These are phyloP conservation scores for Glomus cerebriforme DNA, from an alignment of 192 early-diverging fungal genomes.

Conservation along the genomic window DNA sequence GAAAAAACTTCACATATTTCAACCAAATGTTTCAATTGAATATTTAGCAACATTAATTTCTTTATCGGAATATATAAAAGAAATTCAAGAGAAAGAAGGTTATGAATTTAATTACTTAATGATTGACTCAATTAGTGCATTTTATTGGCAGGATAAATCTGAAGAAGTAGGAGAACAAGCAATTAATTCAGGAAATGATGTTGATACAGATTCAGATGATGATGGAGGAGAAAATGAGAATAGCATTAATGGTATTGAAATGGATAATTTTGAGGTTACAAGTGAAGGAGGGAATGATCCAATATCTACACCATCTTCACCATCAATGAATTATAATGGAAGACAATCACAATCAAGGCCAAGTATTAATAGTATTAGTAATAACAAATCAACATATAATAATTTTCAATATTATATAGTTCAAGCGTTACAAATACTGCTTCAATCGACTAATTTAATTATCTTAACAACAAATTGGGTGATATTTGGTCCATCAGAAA, in stretches of 20 bases:
- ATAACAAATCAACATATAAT: not conserved
- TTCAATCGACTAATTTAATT: not conserved
- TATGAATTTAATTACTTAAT: conserved; percentile 26
- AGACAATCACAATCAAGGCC: no score
- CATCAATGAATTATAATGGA: no score
- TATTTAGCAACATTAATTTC: conserved; percentile 24
- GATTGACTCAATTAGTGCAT: conserved; percentile 28
- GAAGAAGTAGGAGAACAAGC: conserved; percentile 1
- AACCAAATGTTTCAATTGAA: not conserved
- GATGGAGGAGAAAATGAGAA: not conserved
- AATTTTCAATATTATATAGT: not conserved
- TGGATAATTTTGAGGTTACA: no score
- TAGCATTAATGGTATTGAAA: no score
- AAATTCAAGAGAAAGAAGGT: not conserved
- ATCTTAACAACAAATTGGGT: conserved; percentile 19
- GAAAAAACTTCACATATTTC: conserved; percentile 24
- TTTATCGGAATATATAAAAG: conserved; percentile 17
- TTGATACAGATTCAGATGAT: not conserved
- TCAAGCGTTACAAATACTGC: not conserved
- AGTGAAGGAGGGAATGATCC: not conserved
- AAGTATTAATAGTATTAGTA: not conserved
- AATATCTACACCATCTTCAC: not conserved
- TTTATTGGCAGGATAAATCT: conserved; percentile 32
- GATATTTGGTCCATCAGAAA: not conserved
- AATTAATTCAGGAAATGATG: no score